Evolutionary conservation across 352 stramenopile genomes (phyloP).

Genomic region (Globisporangium cystogenes): DNA sequence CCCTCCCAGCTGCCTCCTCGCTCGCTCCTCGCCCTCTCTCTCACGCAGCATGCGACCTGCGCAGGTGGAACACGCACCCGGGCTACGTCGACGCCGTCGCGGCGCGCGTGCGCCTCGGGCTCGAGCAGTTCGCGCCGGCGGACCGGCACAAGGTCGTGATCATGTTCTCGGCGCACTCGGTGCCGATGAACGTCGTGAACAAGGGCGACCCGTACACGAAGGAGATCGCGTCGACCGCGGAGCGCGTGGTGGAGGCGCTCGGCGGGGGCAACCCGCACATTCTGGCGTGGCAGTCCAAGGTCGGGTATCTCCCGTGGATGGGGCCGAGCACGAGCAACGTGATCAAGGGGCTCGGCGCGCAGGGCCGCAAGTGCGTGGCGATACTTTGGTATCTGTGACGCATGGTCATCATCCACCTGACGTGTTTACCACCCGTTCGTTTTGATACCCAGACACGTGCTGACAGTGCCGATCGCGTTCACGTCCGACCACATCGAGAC

Average conservation of each 20-base stretch:
- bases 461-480: conserved; percentile 98
- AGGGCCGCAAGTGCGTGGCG: conserved; percentile 83
- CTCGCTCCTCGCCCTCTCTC: not conserved
- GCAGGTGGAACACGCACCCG: conserved; percentile 94
- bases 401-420: not conserved
- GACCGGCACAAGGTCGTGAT: conserved; percentile 87
- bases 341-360: conserved; percentile 87
- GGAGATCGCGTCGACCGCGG: conserved; percentile 69
- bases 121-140: conserved; percentile 89
- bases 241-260: conserved; percentile 72
- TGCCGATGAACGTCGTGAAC: conserved; percentile 89
- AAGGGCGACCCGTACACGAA: conserved; percentile 87
- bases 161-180: conserved; percentile 89
- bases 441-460: conserved; percentile 66
- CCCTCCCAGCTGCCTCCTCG: not conserved
- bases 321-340: conserved; percentile 96
- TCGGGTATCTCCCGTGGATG: conserved; percentile 98
- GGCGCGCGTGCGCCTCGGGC: conserved; percentile 88
- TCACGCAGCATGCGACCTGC: too few relatives aligned
- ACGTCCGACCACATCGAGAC: conserved; percentile 99
- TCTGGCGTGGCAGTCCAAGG: conserved; percentile 96
- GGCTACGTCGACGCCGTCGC: conserved; percentile 94
- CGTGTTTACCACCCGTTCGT: not conserved
- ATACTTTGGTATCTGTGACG: not conserved
- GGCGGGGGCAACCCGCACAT: conserved; percentile 75